A percentile compares a stretch with the other conserved stretches of the same genome.
phyloP scores from a whole-genome alignment of 257 asterid genomes.

The Solanum lignicaule region DNA sequence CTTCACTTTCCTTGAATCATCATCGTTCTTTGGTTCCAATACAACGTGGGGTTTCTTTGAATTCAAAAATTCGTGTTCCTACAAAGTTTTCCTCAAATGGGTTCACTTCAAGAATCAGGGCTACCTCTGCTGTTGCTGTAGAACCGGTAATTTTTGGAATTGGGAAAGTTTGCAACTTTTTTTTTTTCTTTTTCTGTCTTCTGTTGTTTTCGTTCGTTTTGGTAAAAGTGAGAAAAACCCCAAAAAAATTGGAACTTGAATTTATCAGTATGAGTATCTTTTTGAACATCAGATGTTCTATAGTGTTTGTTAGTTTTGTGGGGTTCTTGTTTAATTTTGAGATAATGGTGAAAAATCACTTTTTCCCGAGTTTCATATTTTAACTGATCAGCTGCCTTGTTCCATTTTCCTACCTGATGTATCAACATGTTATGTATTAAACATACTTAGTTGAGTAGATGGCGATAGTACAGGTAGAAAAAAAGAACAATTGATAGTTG shows the following conservation, averaged over 20 bases:
- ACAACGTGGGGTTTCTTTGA: slow-evolving; percentile 12
- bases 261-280: neutral
- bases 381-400: neutral
- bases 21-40: slow-evolving; percentile 15
- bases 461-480: neutral
- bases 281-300: neutral
- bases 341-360: neutral
- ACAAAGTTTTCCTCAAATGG: slow-evolving; percentile 10
- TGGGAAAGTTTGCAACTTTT: neutral
- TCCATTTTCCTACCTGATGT: neutral
- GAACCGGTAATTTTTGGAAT: slow-evolving; percentile 33
- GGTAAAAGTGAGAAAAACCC: neutral
- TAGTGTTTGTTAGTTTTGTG: neutral
- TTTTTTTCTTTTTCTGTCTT: neutral
- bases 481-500: neutral
- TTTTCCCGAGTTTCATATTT: neutral
- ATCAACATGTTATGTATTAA: neutral
- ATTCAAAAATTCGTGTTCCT: slow-evolving; percentile 15
- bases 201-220: neutral
- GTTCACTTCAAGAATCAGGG: slow-evolving; percentile 29
- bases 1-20: slow-evolving; percentile 22
- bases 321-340: neutral
- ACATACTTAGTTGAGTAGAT: neutral
- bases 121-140: slow-evolving; percentile 47
- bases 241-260: neutral